Base-by-base conservation (phyloP, 129 eudicot genomes). In the Arctium minus region DNA sequence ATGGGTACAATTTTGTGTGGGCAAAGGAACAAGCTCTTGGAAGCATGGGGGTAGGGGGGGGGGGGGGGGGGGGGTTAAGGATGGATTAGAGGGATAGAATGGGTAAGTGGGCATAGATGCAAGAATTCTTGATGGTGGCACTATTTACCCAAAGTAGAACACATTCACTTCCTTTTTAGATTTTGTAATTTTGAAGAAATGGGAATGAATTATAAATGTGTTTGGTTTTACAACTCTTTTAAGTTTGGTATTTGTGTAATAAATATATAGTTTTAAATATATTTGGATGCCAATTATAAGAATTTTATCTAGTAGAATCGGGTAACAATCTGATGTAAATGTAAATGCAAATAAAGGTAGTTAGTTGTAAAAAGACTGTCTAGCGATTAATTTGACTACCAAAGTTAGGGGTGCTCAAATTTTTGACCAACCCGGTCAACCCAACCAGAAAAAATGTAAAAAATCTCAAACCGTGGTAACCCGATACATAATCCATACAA, bases 81-180 rank as follows among this genome's bases (percentile, higher is more conserved):
- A 65, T 79, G 48, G 71, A 79, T 62, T 72, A 72, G 77, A 70
- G 65, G 38, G 5, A n/a, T 60, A 70, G 53, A 32, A 64, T 67
- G 87, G 86, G 87, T 40, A 67, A 73, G 80, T 79, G 27, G 27
- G 76, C 33, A 46, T 79, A 42, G 72, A 79, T 84, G 64, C 30
- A 79, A 84, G 76, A 33, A 84, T 79, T 84, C 67, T 84, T 84
- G 83, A 64, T 84, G 72, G 56, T 84, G 79, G 79, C 75, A 72
- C 35, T 48, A 22, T 72, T 60, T 60, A 29, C 83, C 80, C 78
- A 29, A 73, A 79, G 71, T 79, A 84, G 83, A 73, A 84, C 83
- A 84, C 76, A 64, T 40, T 73, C 70, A 84, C 8, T 83, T 83
- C 69, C 31, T 31, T 79, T 29, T 44, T 79, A 73, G 83, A 53